Percentiles rank a stretch among this genome's conserved stretches.
Evolutionary conservation across 805 yeast species (phyloP).

Genomic region (Sugiyamaella floridensis): DNA sequence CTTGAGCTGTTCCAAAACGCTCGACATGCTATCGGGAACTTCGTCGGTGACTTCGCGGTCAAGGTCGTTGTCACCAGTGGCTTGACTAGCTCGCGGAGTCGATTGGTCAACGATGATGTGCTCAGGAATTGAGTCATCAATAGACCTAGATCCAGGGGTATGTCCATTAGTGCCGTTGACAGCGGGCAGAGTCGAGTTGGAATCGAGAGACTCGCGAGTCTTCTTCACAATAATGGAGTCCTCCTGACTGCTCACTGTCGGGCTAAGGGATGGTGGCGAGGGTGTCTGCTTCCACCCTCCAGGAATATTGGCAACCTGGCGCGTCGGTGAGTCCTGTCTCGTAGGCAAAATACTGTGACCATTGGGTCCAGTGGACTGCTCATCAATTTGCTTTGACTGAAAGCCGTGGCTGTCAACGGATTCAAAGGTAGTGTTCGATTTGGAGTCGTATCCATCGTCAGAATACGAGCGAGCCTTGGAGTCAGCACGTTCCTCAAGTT

Average conservation of each 20-base stretch:
- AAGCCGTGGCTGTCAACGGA: constrained; percentile 14
- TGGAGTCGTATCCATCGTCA: constrained; percentile 9
- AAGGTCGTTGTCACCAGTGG: neutral
- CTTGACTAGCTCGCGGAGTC: constrained; percentile 5
- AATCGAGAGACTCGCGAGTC: neutral
- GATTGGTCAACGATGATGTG: constrained; percentile 8
- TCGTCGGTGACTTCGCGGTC: neutral
- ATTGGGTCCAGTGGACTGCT: neutral
- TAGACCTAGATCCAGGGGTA: neutral
- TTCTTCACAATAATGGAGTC: neutral
- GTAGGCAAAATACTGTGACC: neutral
- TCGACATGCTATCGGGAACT: neutral
- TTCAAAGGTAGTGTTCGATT: constrained; percentile 14
- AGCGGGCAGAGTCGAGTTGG: neutral
- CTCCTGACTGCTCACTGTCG: neutral
- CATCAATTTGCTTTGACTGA: neutral
- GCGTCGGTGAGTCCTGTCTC: constrained; percentile 3
- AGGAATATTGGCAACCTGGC: constrained; percentile 12
- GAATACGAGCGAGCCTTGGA: constrained; percentile 2
- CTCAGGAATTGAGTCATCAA: constrained; percentile 3
- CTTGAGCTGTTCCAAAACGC: constrained; percentile 23
- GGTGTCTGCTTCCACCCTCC: constrained; percentile 15
- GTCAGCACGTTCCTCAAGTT: constrained; percentile 2
- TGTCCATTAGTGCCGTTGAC: neutral
- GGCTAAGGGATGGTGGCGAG: constrained; percentile 5